Base-by-base conservation (phyloP, 306 rosid species). In the Gastrolobium bilobum region DNA sequence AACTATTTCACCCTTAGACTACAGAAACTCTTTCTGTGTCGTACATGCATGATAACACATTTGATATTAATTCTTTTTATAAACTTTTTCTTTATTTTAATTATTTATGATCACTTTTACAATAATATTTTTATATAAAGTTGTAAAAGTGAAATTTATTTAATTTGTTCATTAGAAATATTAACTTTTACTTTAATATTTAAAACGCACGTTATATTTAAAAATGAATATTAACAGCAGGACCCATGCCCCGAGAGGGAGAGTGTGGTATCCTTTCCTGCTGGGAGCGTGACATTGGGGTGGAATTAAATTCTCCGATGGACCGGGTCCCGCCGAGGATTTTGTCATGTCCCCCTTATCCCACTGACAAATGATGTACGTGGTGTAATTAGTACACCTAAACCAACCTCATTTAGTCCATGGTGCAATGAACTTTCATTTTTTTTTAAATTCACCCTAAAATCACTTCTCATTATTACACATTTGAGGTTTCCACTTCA, bases 351-450 rank as follows among this genome's bases (percentile, higher is more conserved):
- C 39, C 30, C 20, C 37, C 29, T 35, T 62, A 46, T 60, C 79
- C 59, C 38, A 75, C 48, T 61, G 61, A 60, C 71, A 39, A 67
- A 61, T 39, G 60, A 33, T 74, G 69, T 44, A 59, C 65, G 6
- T 33, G 9, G 30, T 29, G 33, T 57, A 47, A 73, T 73, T 57
- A 58, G 29, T 62, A 66, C 66, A 61, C 54, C 50, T 15, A 75
- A 75, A 61, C 61, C 71, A 33, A 59, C 68, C 46, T 34, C 7
- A 33, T 34, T 46, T 4, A 46, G 33, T 74, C 70, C 70, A 33
- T 9, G 59, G 70, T 74, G 26, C 60, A 60, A 44, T 46, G 26
- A 44, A 59, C 26, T 46, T 73, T 33, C 57, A 29, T 29, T 73
- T 57, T n/a, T n/a, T 13, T 9, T 9, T 3, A 30, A 59, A 7